Base-by-base conservation (phyloP, 805 yeast species). In the Isabelozyma gotoi region DNA sequence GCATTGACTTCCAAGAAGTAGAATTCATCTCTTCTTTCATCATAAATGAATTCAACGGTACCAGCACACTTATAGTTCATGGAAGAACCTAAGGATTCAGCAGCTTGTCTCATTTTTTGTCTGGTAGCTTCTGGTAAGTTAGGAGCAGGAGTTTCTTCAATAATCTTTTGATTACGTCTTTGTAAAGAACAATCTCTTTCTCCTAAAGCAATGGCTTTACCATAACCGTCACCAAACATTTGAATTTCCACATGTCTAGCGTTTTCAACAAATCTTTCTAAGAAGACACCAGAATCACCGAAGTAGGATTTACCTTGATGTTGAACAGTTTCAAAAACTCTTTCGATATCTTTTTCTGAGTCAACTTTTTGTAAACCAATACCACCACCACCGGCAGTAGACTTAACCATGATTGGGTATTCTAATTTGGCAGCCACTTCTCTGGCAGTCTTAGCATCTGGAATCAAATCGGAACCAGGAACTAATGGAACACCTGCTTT, bases 351-450 rank as follows among this genome's bases (percentile, higher is more conserved):
- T 15, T 64, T 81, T 52, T 80, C 87, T 29, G 82, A 76, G 57
- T 91, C 96, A 46, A 91, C 97, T 61, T 90, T 87, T 65, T 92
- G 97, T 54, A 92, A 73, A 51, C 99, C 99, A 59, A 92, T 92
- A 68, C 99, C 99, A 67, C 99, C 99, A 59, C 99, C 99, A 62
- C 99, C 99, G 19, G 98, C 98, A 48, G 99, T 94, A 19, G 96
- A 86, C 67, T 92, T 92, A 40, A 94, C 88, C 98, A 92, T 92
- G 27, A 92, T 81, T 20, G 98, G 98, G 56, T 88, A 94, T 44
- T 78, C 86, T 40, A 92, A 72, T 55, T 78, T 69, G 14, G 79
- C 82, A 12, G 97, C 98, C 49, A 84, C 78, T 47, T 69, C 75
- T 44, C 74, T 72, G 3, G 98, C 98, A 56, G 87, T 96, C 8